Evolutionary conservation across 2,329 filamentous ascomycete species (phyloP), one percentile per base, ranked within the genome.

Genomic region (Talaromyces piceae): DNA sequence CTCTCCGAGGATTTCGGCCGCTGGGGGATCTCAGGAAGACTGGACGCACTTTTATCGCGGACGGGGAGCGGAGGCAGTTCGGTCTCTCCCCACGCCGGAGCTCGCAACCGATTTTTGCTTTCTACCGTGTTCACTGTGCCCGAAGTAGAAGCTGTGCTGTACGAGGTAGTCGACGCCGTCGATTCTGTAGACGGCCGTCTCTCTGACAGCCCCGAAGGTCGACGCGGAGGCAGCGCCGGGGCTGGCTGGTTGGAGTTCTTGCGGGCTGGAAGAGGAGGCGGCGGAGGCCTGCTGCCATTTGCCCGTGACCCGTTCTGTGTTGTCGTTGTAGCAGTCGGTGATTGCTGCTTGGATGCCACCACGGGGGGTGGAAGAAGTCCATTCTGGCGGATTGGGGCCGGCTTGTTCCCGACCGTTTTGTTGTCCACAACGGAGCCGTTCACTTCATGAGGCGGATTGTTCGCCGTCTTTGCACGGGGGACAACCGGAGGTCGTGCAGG

Each of bases 41-140:
- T 52, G 3, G 52, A 54, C 9, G 28, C 18, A 41, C 28, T 44
- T 51, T 68, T 60, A 52, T 62, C 63, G 49, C 68, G 65, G 1
- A 76, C 73, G 45, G 79, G 79, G 30, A 82, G 66, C 26, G 75
- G 69, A 47, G 81, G 81, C 8, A 83, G 64, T 31, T 74, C 72
- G 12, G 73, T 64, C 45, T 79, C 75, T 54, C 80, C 78, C 66
- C 76, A 84, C 44, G 75, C 74, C 8, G 81, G 81, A 5, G 80
- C 77, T 45, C 78, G 66, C 41, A 70, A 66, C 52, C 67, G 64
- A 22, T 64, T 58, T 31, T 59, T 56, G 50, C 63, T 57, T 20
- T 65, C 58, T 23, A 63, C 56, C 25, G 63, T 68, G 23, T 66
- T 65, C 30, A 66, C 71, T 22, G 72, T 68, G 47, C 70, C 72